These are phyloP conservation scores for Tremella yokohamensis DNA, from an alignment of 768 basidiomycete species.

Conservation along the genomic window DNA sequence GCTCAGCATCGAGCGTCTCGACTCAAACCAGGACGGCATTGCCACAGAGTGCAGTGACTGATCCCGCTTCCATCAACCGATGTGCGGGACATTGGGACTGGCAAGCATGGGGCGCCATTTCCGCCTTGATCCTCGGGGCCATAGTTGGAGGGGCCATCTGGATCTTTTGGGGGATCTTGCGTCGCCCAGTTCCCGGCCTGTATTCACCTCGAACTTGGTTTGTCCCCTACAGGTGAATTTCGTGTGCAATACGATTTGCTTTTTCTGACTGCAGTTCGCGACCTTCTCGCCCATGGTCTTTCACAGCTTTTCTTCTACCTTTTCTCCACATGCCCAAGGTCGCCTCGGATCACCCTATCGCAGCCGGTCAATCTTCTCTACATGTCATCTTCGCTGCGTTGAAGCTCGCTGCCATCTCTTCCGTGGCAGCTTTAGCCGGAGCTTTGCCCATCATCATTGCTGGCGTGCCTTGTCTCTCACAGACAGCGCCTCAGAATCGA, in stretches of 20 bases:
- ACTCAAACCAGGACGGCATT: background rate
- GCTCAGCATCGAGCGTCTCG: background rate
- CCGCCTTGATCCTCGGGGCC: conserved; percentile 20
- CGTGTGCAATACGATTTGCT: background rate
- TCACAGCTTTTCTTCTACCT: conserved; percentile 70
- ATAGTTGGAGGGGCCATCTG: conserved; percentile 30
- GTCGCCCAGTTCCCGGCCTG: conserved; percentile 18
- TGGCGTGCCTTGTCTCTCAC: conserved; percentile 64
- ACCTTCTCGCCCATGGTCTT: conserved; percentile 49
- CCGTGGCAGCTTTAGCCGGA: conserved; percentile 65
- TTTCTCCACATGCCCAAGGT: conserved; percentile 62
- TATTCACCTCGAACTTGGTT: conserved; percentile 32
- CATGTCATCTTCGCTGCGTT: conserved; percentile 67
- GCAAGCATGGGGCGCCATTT: conserved; percentile 32
- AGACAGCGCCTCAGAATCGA: conserved; percentile 54
- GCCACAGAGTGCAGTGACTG: background rate
- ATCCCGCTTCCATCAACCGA: conserved; percentile 7
- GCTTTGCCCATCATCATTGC: conserved; percentile 71
- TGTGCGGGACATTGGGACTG: conserved; percentile 39
- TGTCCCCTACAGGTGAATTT: conserved; percentile 26
- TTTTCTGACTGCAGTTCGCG: background rate
- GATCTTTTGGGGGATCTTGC: conserved; percentile 29
- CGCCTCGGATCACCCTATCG: conserved; percentile 61
- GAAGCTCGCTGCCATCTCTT: conserved; percentile 64
- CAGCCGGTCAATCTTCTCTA: conserved; percentile 70